Evolutionary conservation across 164 flowering plant species (phyloP).

Genomic region (Cinnamomum chago): DNA sequence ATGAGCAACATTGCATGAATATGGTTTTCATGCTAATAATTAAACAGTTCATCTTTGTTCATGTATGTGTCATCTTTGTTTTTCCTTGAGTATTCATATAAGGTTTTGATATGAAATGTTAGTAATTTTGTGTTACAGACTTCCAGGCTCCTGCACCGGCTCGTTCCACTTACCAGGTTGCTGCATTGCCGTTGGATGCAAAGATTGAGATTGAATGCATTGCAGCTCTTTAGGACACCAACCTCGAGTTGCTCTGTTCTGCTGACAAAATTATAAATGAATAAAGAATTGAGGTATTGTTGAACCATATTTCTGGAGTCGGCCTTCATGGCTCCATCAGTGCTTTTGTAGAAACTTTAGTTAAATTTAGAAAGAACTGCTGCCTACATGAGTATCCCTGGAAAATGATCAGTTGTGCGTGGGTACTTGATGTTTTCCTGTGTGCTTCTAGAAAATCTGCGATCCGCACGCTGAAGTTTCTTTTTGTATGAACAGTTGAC

Average conservation of each 20-base stretch:
- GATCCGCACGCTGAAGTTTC: not conserved
- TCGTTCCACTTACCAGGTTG: constrained; percentile 88
- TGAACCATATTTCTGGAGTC: not conserved
- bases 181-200: constrained; percentile 82
- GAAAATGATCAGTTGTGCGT: not conserved
- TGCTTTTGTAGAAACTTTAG: not conserved
- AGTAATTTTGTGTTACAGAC: constrained; percentile 47
- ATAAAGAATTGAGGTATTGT: constrained; percentile 2
- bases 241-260: not conserved
- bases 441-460: not conserved
- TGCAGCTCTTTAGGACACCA: constrained; percentile 42
- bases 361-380: not conserved
- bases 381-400: not conserved
- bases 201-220: constrained; percentile 95
- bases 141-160: constrained; percentile 81
- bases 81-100: not conserved
- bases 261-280: not conserved
- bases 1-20: not conserved
- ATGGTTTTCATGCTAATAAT: not conserved
- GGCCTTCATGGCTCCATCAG: too few species aligned
- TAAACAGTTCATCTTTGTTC: not conserved
- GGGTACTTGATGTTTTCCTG: not conserved
- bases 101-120: not conserved
- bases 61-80: not conserved
- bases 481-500: not conserved